phyloP scores from a whole-genome alignment of 306 rosid genomes.

The Vachellia pachyceras region DNA sequence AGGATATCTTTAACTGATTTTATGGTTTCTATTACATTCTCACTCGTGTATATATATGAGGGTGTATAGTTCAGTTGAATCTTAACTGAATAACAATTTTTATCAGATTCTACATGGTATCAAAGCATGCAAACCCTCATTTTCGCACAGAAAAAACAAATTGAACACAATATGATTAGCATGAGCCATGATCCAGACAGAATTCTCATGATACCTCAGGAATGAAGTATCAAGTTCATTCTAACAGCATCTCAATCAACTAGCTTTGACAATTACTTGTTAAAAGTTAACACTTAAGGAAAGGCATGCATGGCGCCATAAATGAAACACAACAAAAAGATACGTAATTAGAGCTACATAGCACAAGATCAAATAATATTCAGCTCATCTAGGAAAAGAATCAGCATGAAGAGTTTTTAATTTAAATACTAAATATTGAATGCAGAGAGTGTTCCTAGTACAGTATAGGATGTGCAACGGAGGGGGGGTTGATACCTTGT shows the following conservation, averaged over 20 bases:
- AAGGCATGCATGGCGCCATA: constrained; percentile 27
- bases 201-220: not conserved
- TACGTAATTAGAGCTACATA: constrained; percentile 6
- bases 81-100: too few relatives aligned
- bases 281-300: not conserved
- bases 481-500: constrained; percentile 61
- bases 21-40: too few relatives aligned
- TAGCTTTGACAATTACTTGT: constrained; percentile 9
- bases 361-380: constrained; percentile 23
- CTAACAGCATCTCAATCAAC: not conserved
- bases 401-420: constrained; percentile 16
- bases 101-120: too few relatives aligned
- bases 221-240: not conserved
- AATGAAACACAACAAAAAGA: not conserved
- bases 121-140: too few relatives aligned
- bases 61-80: too few relatives aligned
- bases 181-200: not conserved
- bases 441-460: not conserved
- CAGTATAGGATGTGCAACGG: constrained; percentile 1
- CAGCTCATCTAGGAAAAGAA: constrained; percentile 27
- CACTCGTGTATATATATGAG: too few relatives aligned
- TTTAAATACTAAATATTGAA: constrained; percentile 18
- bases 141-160: constrained; percentile 4
- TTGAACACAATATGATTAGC: constrained; percentile 6
- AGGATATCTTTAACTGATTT: too few relatives aligned